phyloP scores from a whole-genome alignment of 2,329 filamentous ascomycete genomes.

The Venturia pyrina region DNA sequence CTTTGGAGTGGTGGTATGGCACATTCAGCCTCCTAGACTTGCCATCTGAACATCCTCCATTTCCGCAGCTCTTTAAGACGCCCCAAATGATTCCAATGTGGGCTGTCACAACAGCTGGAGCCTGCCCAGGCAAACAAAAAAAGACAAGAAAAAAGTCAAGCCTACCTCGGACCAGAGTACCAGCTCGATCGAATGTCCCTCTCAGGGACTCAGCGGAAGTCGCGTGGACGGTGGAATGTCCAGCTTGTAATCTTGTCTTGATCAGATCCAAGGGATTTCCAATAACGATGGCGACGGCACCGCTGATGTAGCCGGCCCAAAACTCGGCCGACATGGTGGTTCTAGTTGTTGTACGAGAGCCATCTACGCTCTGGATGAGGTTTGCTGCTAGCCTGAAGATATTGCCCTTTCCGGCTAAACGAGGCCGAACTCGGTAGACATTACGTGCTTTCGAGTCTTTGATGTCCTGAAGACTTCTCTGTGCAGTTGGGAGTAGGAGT shows the following conservation, averaged over 20 bases:
- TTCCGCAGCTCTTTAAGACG: too few relatives aligned
- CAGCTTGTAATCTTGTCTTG: slow-evolving; percentile 73
- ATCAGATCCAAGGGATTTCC: slow-evolving; percentile 77
- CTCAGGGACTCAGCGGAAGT: slow-evolving; percentile 9
- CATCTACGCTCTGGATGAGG: too few relatives aligned
- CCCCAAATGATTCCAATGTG: too few relatives aligned
- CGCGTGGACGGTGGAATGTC: slow-evolving; percentile 17
- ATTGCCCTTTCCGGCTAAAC: background rate
- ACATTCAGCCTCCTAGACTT: too few relatives aligned
- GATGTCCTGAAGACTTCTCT: background rate
- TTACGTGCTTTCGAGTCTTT: background rate
- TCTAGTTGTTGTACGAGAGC: background rate
- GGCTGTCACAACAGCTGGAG: slow-evolving; percentile 11
- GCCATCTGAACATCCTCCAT: too few relatives aligned
- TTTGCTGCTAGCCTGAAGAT: background rate
- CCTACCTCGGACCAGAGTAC: slow-evolving; percentile 14
- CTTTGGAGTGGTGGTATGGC: too few relatives aligned
- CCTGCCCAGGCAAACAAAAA: too few relatives aligned
- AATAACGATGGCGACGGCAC: slow-evolving; percentile 74
- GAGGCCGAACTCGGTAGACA: background rate
- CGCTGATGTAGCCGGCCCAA: slow-evolving; percentile 85
- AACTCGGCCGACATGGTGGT: slow-evolving; percentile 72
- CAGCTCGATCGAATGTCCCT: slow-evolving; percentile 12
- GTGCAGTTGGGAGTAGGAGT: background rate
- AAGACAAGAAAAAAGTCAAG: background rate